Conservation (phyloP, 169 alveolate genomes). For the Cryptosporidium tyzzeri region DNA sequence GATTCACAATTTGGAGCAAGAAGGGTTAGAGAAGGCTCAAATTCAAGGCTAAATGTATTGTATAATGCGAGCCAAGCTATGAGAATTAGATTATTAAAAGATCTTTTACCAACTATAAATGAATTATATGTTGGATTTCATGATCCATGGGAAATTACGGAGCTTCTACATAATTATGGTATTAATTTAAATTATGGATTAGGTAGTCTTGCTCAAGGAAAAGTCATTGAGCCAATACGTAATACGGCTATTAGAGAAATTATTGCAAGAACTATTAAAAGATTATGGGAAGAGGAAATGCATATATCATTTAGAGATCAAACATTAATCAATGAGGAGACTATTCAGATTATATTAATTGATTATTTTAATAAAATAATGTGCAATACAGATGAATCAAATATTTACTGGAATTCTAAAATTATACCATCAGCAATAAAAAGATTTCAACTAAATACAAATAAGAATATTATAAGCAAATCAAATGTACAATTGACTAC, state of each 20-base stretch:
- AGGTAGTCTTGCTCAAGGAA: constrained; percentile 48
- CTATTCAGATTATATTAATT: constrained; percentile 47
- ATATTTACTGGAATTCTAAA: constrained; percentile 68
- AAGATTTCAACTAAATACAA: constrained; percentile 50
- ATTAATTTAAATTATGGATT: constrained; percentile 57
- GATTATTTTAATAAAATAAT: constrained; percentile 58
- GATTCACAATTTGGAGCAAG: neutral
- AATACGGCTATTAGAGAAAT: constrained; percentile 65
- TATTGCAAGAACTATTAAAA: constrained; percentile 71
- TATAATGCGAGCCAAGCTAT: constrained; percentile 68
- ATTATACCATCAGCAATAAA: constrained; percentile 70
- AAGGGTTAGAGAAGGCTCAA: neutral
- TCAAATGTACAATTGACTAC: constrained; percentile 47
- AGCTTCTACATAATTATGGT: constrained; percentile 64
- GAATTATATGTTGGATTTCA: constrained; percentile 62
- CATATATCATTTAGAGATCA: constrained; percentile 60
- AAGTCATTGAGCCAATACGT: constrained; percentile 61
- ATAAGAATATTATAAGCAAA: constrained; percentile 13
- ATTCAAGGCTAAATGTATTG: constrained; percentile 19
- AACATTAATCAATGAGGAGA: constrained; percentile 60
- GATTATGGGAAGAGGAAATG: constrained; percentile 74
- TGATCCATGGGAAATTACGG: constrained; percentile 76
- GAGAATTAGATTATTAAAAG: constrained; percentile 44
- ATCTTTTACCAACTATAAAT: constrained; percentile 63
- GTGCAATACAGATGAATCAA: constrained; percentile 73